Conservation (phyloP, 805 yeast genomes). For the Candida morakotiae region DNA sequence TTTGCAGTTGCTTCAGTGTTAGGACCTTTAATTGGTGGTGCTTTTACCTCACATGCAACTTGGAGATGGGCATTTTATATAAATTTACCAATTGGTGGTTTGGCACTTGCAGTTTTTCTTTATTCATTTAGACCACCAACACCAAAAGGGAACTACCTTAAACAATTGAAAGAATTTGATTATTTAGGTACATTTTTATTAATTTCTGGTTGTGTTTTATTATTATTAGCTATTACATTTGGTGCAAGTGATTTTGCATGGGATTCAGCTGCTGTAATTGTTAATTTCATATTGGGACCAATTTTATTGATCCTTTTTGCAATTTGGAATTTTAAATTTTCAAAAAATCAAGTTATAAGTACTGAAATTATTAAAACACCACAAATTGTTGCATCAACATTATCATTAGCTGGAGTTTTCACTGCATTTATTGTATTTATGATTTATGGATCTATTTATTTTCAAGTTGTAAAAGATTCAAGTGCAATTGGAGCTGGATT, state of each 20-base stretch:
- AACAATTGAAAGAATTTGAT: slow-evolving; percentile 46
- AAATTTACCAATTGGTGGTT: slow-evolving; percentile 40
- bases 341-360: slow-evolving; percentile 45
- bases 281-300: slow-evolving; percentile 32
- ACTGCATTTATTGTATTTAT: slow-evolving; percentile 33
- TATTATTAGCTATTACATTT: slow-evolving; percentile 55
- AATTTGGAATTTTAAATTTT: slow-evolving; percentile 37
- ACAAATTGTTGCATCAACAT: slow-evolving; percentile 34
- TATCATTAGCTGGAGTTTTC: slow-evolving; percentile 27
- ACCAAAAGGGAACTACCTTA: slow-evolving; percentile 31
- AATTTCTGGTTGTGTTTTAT: slow-evolving; percentile 44
- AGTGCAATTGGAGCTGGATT: slow-evolving; percentile 45
- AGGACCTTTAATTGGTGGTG: slow-evolving; percentile 55
- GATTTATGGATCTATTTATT: slow-evolving; percentile 34
- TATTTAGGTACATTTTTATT: slow-evolving; percentile 48
- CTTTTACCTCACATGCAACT: slow-evolving; percentile 35
- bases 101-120: slow-evolving; percentile 23
- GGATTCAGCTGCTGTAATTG: slow-evolving; percentile 40
- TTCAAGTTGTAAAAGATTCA: slow-evolving; percentile 42
- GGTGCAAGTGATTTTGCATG: slow-evolving; percentile 52
- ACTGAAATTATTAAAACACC: slow-evolving; percentile 35
- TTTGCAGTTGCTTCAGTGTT: slow-evolving; percentile 48
- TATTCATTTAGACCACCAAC: slow-evolving; percentile 44
- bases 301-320: slow-evolving; percentile 33
- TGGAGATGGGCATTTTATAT: slow-evolving; percentile 65